phyloP scores from a whole-genome alignment of 2,329 filamentous ascomycete species.

The Apiospora pterosperma region DNA sequence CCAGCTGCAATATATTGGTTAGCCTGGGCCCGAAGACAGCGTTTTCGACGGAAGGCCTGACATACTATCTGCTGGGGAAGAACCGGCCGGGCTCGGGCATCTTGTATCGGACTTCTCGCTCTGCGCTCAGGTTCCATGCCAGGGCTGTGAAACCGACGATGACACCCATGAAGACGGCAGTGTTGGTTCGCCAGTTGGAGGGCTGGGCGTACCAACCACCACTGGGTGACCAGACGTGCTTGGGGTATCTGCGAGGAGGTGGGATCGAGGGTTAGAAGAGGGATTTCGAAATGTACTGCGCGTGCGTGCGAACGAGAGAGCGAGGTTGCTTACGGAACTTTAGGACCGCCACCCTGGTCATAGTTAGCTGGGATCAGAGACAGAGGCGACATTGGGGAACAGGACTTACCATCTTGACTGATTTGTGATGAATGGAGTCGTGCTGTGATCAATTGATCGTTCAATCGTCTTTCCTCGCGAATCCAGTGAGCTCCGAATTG shows the following conservation, averaged over 20 bases:
- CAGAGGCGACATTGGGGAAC: not conserved
- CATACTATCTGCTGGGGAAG: slow-evolving; percentile 84
- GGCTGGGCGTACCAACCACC: slow-evolving; percentile 98
- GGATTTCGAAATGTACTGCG: slow-evolving; percentile 7
- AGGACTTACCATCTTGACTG: slow-evolving; percentile 54
- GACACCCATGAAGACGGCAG: slow-evolving; percentile 67
- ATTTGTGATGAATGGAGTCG: slow-evolving; percentile 20
- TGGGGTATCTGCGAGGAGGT: slow-evolving; percentile 72
- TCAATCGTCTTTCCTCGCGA: slow-evolving; percentile 11
- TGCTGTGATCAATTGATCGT: slow-evolving; percentile 28
- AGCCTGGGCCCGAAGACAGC: not conserved
- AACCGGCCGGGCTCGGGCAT: slow-evolving; percentile 79
- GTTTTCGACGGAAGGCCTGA: slow-evolving; percentile 17
- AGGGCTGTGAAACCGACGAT: slow-evolving; percentile 65
- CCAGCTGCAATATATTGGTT: slow-evolving; percentile 30
- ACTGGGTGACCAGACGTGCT: slow-evolving; percentile 98
- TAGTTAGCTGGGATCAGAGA: slow-evolving; percentile 35
- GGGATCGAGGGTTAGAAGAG: slow-evolving; percentile 15
- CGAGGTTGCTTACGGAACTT: slow-evolving; percentile 48
- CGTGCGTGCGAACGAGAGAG: slow-evolving; percentile 3
- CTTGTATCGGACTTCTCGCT: slow-evolving; percentile 68
- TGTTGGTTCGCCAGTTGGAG: slow-evolving; percentile 93
- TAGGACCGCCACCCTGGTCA: slow-evolving; percentile 69
- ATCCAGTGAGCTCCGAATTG: not conserved
- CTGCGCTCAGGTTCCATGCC: slow-evolving; percentile 68